A percentile compares a stretch with the other conserved stretches of the same genome.
phyloP scores from a whole-genome alignment of 805 yeast species.

The Dipodascopsis uninucleata region DNA sequence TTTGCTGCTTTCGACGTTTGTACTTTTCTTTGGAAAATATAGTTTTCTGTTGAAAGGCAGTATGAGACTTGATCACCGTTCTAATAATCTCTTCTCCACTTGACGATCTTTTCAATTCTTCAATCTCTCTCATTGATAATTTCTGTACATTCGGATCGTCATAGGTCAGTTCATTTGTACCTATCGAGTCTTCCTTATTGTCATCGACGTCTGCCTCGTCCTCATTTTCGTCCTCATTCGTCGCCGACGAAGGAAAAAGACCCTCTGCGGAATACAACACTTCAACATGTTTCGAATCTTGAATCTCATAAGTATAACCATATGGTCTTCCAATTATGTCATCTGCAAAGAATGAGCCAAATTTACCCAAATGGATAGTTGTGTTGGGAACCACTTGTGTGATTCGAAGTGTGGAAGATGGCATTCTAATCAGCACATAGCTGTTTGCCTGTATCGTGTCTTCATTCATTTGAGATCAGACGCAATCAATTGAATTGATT shows the following conservation, averaged over 20 bases:
- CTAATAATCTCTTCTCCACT: constrained; percentile 76
- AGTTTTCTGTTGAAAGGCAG: constrained; percentile 83
- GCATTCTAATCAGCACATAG: constrained; percentile 66
- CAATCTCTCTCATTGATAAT: constrained; percentile 76
- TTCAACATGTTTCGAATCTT: constrained; percentile 45
- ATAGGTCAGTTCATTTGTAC: constrained; percentile 61
- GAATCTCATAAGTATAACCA: constrained; percentile 86
- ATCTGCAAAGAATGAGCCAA: constrained; percentile 77
- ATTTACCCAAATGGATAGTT: constrained; percentile 76
- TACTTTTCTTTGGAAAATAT: constrained; percentile 88
- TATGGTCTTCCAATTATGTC: constrained; percentile 74
- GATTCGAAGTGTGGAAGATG: constrained; percentile 74
- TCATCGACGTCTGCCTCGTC: constrained; percentile 33
- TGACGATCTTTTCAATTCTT: constrained; percentile 59
- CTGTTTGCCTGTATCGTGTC: constrained; percentile 45
- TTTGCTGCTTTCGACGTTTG: constrained; percentile 83
- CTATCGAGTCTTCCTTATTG: constrained; percentile 32
- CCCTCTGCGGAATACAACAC: constrained; percentile 21
- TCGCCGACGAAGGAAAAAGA: constrained; percentile 18
- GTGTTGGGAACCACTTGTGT: constrained; percentile 62
- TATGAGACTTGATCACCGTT: constrained; percentile 77
- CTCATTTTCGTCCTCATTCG: constrained; percentile 21
- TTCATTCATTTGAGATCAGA: too few species aligned
- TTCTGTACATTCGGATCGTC: constrained; percentile 69
- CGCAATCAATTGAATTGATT: too few species aligned